A percentile compares a stretch with the other conserved stretches of the same genome.
Evolutionary conservation across 768 basidiomycete genomes (phyloP).

Genomic region (Daedalea quercina): DNA sequence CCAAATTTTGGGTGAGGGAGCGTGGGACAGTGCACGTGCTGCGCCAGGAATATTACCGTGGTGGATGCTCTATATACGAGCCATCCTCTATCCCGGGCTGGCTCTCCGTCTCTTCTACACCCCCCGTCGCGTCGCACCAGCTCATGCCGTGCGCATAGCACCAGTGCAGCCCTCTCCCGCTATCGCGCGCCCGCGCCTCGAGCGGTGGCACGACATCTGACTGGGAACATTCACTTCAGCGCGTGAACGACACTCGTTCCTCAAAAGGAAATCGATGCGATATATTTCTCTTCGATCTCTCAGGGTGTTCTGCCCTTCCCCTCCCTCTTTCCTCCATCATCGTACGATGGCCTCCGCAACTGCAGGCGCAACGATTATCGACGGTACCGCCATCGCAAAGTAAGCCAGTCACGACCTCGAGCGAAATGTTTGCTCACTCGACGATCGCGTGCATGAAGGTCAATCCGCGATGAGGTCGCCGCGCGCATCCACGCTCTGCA

Average conservation of each 20-base stretch:
- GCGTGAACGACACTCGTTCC: slow-evolving; percentile 14
- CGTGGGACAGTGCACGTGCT: slow-evolving; percentile 12
- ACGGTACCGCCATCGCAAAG: slow-evolving; percentile 84
- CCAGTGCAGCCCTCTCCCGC: too few relatives aligned
- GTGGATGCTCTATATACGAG: too few relatives aligned
- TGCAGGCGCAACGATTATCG: slow-evolving; percentile 51
- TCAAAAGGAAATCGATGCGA: slow-evolving; percentile 20
- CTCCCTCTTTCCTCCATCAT: slow-evolving; percentile 14
- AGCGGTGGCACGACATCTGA: too few relatives aligned
- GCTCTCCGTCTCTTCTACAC: not conserved
- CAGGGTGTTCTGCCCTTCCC: slow-evolving; percentile 7
- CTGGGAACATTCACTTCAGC: slow-evolving; percentile 1
- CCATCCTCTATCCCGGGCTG: too few relatives aligned
- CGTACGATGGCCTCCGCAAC: slow-evolving; percentile 23
- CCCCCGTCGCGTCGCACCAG: too few relatives aligned
- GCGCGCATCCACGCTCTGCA: slow-evolving; percentile 58
- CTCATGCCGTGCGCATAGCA: too few relatives aligned
- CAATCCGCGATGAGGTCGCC: slow-evolving; percentile 74
- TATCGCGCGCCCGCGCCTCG: too few relatives aligned
- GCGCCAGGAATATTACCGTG: not conserved
- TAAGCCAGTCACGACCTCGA: slow-evolving; percentile 28
- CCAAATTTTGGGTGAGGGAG: slow-evolving; percentile 13
- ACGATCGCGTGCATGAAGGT: slow-evolving; percentile 38
- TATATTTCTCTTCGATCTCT: slow-evolving; percentile 7
- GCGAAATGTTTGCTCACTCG: slow-evolving; percentile 1